Base-by-base conservation (phyloP, 2,329 filamentous ascomycete species). In the Aquanectria penicillioides region DNA sequence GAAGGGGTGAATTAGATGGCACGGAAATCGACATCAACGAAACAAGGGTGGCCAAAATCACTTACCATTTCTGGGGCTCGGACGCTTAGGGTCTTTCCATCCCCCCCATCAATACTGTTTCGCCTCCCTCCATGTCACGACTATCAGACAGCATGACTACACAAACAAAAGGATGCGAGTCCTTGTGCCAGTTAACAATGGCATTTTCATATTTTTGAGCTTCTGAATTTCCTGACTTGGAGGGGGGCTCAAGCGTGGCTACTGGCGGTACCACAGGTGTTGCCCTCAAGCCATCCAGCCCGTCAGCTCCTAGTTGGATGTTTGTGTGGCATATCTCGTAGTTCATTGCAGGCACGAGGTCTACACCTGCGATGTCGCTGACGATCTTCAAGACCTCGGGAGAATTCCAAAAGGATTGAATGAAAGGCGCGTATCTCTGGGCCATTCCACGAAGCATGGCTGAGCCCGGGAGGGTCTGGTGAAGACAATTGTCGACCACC, bases 251-350 rank as follows among this genome's bases (percentile, higher is more conserved):
- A 23, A 44, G 48, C 2, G 57, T 65, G 2, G 59, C 63, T 74
- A 54, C 53, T 9, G 66, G 69, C 2, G 69, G 69, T 31, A 70
- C 66, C 5, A 73, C 62, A 3, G 72, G 69, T 1, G 70, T 73
- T 5, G 59, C 63, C 15, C 59, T 57, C n/a, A 72, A 61, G 3
- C 54, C 69, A 3, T 67, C 62, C 7, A 65, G 37, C 2, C 63
- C 64, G 9, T 36, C 46, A 3, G 61, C 48, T 2, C 62, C 70
- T 12, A 75, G 58, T 33, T 63, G 61, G 38, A 87, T 74, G 69
- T 88, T 88, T 73, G 86, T 81, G 64, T 87, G 82, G 17, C 79
- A 83, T 58, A 87, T 82, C 64, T 88, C 86, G 62, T 81, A 85
- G 71, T 87, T 81, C 69, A 85, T 80, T 7, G 76, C 78, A 0